Evolutionary conservation across 139 green algal species (phyloP).

Genomic region (Chlorella sp.): DNA sequence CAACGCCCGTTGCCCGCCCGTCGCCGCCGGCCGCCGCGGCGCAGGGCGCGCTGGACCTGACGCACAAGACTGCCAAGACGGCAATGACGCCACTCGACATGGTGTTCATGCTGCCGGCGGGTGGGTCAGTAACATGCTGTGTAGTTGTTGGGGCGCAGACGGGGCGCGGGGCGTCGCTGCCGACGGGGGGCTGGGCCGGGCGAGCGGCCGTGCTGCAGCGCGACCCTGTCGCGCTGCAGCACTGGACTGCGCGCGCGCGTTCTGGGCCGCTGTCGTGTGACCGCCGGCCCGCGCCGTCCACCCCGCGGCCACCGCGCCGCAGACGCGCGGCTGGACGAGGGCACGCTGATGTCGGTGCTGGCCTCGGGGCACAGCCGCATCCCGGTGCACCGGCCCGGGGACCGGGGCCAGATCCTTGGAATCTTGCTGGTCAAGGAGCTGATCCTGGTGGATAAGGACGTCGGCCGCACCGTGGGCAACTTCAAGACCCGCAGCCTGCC

Average conservation of each 20-base stretch:
- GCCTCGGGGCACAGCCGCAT: conserved; percentile 80
- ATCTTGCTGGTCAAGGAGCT: conserved; percentile 91
- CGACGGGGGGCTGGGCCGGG: too few species aligned
- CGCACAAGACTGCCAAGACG: conserved; percentile 71
- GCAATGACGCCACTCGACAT: conserved; percentile 90
- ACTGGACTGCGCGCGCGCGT: too few species aligned
- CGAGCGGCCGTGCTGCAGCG: too few species aligned
- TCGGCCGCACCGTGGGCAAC: conserved; percentile 1
- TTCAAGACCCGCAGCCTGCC: conserved; percentile 52
- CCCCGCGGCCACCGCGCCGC: too few species aligned
- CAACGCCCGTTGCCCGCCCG: too few species aligned
- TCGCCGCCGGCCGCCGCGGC: too few species aligned
- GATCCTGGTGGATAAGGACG: conserved; percentile 45
- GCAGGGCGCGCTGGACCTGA: conserved; percentile 92
- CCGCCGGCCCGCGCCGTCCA: too few species aligned
- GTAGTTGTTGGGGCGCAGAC: too few species aligned
- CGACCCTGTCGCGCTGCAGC: too few species aligned
- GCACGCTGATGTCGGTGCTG: conserved; percentile 64
- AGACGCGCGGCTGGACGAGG: conserved; percentile 68
- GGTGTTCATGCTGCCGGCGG: conserved; percentile 87
- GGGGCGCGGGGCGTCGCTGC: too few species aligned
- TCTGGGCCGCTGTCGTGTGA: too few species aligned
- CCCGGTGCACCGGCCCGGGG: conserved; percentile 66
- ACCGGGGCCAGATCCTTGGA: conserved; percentile 59
- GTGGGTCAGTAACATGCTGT: too few species aligned